Evolutionary conservation across 495 filamentous ascomycete genomes (phyloP), one percentile per base, ranked within the genome.

Genomic region (Aspergillus panamensis): DNA sequence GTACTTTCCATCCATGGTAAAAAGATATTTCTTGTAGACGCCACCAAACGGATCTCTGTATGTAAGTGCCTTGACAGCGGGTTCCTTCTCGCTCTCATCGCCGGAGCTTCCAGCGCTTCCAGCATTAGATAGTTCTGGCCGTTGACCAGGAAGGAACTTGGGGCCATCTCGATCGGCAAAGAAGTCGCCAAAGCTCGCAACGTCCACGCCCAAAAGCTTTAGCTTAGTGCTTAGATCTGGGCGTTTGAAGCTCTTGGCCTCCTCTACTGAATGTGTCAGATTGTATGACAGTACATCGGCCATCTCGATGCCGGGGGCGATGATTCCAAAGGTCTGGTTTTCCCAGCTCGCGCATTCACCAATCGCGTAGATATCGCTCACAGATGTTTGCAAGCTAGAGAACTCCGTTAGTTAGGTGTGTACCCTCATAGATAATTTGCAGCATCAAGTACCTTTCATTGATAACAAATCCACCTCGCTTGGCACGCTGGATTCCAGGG

Each of bases 11-110:
- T 97, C 93, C 67, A 87, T 71, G 2, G 92, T 96, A 63, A 96
- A 96, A 7, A 97, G 73, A 70, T 92, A 97, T 71, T 97, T 97
- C 73, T 97, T 96, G 72, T 97, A 97, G 1, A 96, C 84, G n/a
- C 91, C 87, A 57, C 85, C 81, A 68, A 97, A 96, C 0, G 93
- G 93, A 71, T 97, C 93, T 58, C 89, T 94, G 72, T 96, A 97
- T 0, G 87, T 91, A 57, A 97, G 75, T 0, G 92, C 88, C 71
- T 96, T 96, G 47, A 96, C 90, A 0, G 79, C 80, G 5, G 79
- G 76, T 30, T 76, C 72, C 12, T 67, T 60, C 42, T 77, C 69
- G 29, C 58, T 60, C 7, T 77, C 75, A 49, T 73, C 74, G 50
- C 56, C 66, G 19, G 55, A 57, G 8, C 48, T 35, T 30, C 67